These are phyloP conservation scores for Starmerella apis DNA, from an alignment of 805 yeast species.

Conservation along the genomic window DNA sequence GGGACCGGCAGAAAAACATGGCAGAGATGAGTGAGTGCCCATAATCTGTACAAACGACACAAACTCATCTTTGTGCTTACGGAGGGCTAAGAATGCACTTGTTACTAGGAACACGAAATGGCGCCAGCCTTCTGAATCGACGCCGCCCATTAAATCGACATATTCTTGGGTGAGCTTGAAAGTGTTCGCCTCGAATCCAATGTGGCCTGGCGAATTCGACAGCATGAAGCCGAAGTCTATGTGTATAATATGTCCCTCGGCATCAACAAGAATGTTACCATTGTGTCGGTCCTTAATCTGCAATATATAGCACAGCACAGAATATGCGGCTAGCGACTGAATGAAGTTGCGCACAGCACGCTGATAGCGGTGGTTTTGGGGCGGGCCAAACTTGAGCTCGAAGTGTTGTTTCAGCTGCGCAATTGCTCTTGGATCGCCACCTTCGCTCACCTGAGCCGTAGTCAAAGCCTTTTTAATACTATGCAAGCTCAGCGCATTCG, in stretches of 20 bases:
- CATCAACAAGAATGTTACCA: conserved; percentile 95
- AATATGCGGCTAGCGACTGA: conserved; percentile 81
- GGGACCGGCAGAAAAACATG: conserved; percentile 84
- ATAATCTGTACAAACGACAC: conserved; percentile 80
- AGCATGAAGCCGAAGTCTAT: conserved; percentile 91
- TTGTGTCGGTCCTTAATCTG: conserved; percentile 97
- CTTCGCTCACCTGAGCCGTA: conserved; percentile 40
- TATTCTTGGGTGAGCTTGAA: conserved; percentile 87
- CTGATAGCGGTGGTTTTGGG: conserved; percentile 42
- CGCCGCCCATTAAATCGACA: conserved; percentile 77
- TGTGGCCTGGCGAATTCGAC: conserved; percentile 89
- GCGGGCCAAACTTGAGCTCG: conserved; percentile 58
- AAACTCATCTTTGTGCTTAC: conserved; percentile 64
- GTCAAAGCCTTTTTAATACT: conserved; percentile 89
- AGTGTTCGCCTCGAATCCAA: conserved; percentile 93
- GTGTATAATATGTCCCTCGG: conserved; percentile 78
- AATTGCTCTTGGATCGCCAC: conserved; percentile 56
- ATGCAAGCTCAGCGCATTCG: conserved; percentile 86
- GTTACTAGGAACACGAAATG: conserved; percentile 56
- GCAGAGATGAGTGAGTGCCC: conserved; percentile 82
- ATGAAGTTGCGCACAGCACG: conserved; percentile 81
- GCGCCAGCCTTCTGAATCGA: conserved; percentile 48
- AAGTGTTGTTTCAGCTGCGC: conserved; percentile 74
- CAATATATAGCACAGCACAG: conserved; percentile 76
- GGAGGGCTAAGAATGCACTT: conserved; percentile 59